A percentile compares a stretch with the other conserved stretches of the same genome.
These are phyloP conservation scores for Sphaerulina vaccinii DNA, from an alignment of 2,329 filamentous ascomycete species.

Conservation along the genomic window DNA sequence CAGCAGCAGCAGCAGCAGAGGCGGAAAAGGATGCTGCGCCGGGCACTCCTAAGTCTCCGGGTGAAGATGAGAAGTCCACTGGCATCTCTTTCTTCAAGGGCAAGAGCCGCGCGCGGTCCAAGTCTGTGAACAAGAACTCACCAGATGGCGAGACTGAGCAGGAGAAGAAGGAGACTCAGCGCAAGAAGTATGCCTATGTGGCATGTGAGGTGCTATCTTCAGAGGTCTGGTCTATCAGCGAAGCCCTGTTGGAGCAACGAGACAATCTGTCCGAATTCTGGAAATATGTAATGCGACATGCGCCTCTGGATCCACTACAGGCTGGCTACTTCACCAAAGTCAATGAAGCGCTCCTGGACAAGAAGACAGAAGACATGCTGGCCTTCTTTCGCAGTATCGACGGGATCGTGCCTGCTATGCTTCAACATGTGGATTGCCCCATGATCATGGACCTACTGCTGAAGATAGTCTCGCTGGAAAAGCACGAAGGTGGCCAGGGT, in stretches of 20 bases:
- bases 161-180: conserved; percentile 84
- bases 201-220: conserved; percentile 91
- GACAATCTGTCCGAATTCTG: conserved; percentile 80
- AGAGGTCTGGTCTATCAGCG: conserved; percentile 95
- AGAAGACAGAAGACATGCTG: conserved; percentile 97
- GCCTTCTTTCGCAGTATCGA: conserved; percentile 82
- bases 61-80: conserved; percentile 49
- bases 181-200: conserved; percentile 90
- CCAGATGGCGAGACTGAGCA: conserved; percentile 47
- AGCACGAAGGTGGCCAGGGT: conserved; percentile 83
- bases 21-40: conserved; percentile 26
- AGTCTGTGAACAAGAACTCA: conserved; percentile 42
- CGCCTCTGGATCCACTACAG: conserved; percentile 86
- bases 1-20: conserved; percentile 19
- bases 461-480: conserved; percentile 95
- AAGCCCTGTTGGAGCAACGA: conserved; percentile 84
- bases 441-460: conserved; percentile 97
- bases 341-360: conserved; percentile 95
- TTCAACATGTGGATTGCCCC: conserved; percentile 92
- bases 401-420: conserved; percentile 76
- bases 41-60: conserved; percentile 41
- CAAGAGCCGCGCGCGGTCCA: conserved; percentile 44
- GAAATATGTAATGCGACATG: conserved; percentile 79
- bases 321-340: conserved; percentile 99
- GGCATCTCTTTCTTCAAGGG: conserved; percentile 50